phyloP scores from a whole-genome alignment of 2,329 filamentous ascomycete genomes.

The Cercospora citrullina region DNA sequence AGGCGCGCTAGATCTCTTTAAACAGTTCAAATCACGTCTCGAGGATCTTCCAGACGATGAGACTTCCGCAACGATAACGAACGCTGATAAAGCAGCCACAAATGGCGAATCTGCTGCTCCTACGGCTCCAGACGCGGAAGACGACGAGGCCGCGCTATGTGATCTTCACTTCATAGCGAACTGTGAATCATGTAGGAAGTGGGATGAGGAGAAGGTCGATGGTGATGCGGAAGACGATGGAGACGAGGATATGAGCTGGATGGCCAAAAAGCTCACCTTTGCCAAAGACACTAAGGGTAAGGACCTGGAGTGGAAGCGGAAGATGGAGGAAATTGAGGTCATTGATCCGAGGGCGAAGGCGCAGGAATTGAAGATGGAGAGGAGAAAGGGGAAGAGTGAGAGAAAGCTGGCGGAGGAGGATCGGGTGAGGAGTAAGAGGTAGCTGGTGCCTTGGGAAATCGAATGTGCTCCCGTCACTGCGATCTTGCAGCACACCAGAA shows the following conservation, averaged over 20 bases:
- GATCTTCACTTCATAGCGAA: slow-evolving; percentile 95
- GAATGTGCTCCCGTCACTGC: background rate
- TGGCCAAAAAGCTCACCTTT: slow-evolving; percentile 81
- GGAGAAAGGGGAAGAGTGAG: slow-evolving; percentile 25
- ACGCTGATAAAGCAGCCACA: slow-evolving; percentile 2
- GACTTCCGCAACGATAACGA: background rate
- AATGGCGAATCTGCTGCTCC: slow-evolving; percentile 17
- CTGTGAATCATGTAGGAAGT: slow-evolving; percentile 86
- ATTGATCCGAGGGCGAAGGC: slow-evolving; percentile 63
- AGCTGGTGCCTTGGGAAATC: background rate
- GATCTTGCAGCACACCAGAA: background rate
- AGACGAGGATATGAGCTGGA: slow-evolving; percentile 67
- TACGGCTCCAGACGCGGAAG: slow-evolving; percentile 48
- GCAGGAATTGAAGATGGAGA: slow-evolving; percentile 32
- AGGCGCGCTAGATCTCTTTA: slow-evolving; percentile 68
- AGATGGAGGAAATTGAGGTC: slow-evolving; percentile 83
- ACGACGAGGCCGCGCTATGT: slow-evolving; percentile 71
- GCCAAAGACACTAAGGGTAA: slow-evolving; percentile 89
- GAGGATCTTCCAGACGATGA: slow-evolving; percentile 46
- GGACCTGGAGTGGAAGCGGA: slow-evolving; percentile 82
- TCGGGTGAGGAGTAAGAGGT: slow-evolving; percentile 21
- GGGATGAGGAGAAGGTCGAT: slow-evolving; percentile 69
- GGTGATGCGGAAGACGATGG: slow-evolving; percentile 53
- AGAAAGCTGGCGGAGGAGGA: slow-evolving; percentile 21
- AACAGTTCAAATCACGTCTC: slow-evolving; percentile 77